phyloP scores from a whole-genome alignment of 345 rosid genomes.

The Camelina hispida region DNA sequence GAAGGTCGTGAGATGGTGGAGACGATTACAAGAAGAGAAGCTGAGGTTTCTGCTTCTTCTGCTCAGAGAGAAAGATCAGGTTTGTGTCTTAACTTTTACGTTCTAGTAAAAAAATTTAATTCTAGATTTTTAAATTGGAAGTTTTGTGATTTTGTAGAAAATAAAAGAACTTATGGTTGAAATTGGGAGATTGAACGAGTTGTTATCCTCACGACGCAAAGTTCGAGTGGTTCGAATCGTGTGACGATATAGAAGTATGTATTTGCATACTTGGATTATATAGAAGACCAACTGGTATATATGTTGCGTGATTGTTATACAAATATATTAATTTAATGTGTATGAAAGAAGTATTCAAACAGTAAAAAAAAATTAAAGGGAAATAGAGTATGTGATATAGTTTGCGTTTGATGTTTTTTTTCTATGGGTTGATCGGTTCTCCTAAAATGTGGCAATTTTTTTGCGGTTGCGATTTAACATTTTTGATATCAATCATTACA shows the following conservation, averaged over 20 bases:
- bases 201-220: constrained; percentile 37
- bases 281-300: no score
- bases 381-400: no score
- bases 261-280: no score
- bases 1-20: constrained; percentile 45
- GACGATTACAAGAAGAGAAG: constrained; percentile 40
- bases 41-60: constrained; percentile 28
- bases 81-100: constrained; percentile 2
- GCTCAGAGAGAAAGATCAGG: constrained; percentile 46
- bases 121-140: neutral
- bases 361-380: no score
- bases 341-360: no score
- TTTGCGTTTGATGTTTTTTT: no score
- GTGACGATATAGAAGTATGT: neutral
- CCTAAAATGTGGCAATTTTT: no score
- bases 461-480: no score
- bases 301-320: no score
- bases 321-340: no score
- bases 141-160: constrained; percentile 32
- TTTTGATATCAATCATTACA: no score
- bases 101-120: neutral
- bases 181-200: constrained; percentile 39
- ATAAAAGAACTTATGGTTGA: constrained; percentile 36
- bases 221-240: constrained; percentile 44
- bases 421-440: no score